Evolutionary conservation across 192 early-diverging fungal species (phyloP), one percentile per base, ranked within the genome.

Genomic region (Coemansia erecta): DNA sequence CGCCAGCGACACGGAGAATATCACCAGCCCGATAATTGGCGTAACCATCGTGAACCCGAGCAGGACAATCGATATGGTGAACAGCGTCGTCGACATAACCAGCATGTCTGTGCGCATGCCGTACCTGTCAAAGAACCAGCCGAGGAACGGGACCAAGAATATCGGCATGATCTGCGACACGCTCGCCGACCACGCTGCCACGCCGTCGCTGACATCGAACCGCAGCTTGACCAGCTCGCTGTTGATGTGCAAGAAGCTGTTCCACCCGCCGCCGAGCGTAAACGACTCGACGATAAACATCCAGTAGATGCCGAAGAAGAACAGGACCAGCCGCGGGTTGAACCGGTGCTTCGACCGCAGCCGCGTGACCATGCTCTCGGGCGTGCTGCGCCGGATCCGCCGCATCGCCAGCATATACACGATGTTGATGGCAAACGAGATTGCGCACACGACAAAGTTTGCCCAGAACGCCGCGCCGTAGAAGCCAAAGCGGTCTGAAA

Each of bases 221-320:
- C 86, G 84, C 53, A 87, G 74, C 60, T 89, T 90, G 8, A 92
- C 77, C 33, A 90, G 84, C 68, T 92, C 87, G 55, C 86, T 85
- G 58, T 84, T 83, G 19, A 88, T 85, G 54, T 86, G 84, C 49
- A 88, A 65, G 50, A 87, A 88, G 69, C 81, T 83, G 47, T 77
- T 84, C 85, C 87, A 88, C 8, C 70, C 81, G 57, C 82, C 80
- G 26, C 87, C 85, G 26, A 88, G 49, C 4, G 79, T 64, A 31
- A 88, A 85, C 52, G 84, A 83, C 68, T 84, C 78, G 24, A 72
- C 31, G 11, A 82, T 73, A 37, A 87, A 69, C 50, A 87, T 50
- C 87, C 87, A 88, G 68, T 80, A 87, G 10, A 83, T 70, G 19
- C 77, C 72, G 49, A 86, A 86, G 19, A 88, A 63, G 43, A 82